These are phyloP conservation scores for Uncinocarpus reesii DNA, from an alignment of 2,329 filamentous ascomycete species.

Conservation along the genomic window DNA sequence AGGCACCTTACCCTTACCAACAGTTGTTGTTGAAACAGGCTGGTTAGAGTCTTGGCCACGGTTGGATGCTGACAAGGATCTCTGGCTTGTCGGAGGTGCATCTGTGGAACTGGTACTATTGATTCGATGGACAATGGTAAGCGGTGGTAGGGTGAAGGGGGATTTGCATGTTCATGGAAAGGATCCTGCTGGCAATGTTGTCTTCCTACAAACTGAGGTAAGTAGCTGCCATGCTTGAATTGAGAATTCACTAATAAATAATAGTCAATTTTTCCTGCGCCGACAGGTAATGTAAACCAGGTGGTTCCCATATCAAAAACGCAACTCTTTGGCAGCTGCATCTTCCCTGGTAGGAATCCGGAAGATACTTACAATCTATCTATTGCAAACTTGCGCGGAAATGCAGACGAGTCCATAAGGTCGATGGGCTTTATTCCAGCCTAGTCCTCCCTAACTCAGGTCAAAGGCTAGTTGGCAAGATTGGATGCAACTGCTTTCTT, in stretches of 20 bases:
- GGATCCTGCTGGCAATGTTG: constrained; percentile 1
- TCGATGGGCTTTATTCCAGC: constrained; percentile 7
- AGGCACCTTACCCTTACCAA: constrained; percentile 6
- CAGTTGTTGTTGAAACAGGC: constrained; percentile 11
- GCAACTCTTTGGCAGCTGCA: constrained; percentile 1
- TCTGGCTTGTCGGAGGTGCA: constrained; percentile 12
- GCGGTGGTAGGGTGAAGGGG: background rate
- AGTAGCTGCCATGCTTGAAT: background rate
- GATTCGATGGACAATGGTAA: constrained; percentile 12
- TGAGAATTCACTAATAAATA: background rate
- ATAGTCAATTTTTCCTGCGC: constrained; percentile 1
- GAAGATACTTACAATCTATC: constrained; percentile 6
- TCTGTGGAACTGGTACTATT: constrained; percentile 11
- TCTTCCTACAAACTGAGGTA: background rate
- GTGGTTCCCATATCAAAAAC: constrained; percentile 1
- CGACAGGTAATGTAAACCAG: constrained; percentile 1
- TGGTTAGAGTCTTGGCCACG: constrained; percentile 11
- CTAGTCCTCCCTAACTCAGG: no score
- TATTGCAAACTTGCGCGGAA: background rate
- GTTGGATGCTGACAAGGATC: constrained; percentile 8
- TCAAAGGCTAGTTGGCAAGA: no score
- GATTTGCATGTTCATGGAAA: background rate
- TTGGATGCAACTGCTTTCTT: no score
- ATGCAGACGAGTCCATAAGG: background rate
- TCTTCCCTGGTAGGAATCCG: background rate